A percentile compares a stretch with the other conserved stretches of the same genome.
These are phyloP conservation scores for Avena atlantica DNA, from an alignment of 176 grass and related monocot species.

Conservation along the genomic window DNA sequence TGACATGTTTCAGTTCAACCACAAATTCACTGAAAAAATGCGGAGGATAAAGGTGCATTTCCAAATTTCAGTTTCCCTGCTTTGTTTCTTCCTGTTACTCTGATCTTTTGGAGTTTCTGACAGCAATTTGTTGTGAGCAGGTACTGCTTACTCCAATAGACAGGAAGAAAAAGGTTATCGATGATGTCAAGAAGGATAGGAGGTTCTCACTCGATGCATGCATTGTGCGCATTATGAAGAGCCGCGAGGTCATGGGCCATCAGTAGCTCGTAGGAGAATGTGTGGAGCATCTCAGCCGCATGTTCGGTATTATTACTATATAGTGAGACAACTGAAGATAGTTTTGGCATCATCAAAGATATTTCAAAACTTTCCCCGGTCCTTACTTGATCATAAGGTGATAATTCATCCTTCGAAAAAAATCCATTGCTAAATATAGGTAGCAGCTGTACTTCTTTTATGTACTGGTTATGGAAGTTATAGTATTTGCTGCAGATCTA, in stretches of 20 bases:
- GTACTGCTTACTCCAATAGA: conserved; percentile 60
- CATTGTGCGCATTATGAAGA: conserved; percentile 84
- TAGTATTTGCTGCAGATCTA: conserved; percentile 8
- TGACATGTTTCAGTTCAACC: conserved; percentile 59
- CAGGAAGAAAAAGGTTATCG: conserved; percentile 76
- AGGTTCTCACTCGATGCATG: conserved; percentile 71
- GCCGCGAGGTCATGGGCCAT: conserved; percentile 62
- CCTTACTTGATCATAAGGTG: not conserved
- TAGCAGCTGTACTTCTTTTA: not conserved
- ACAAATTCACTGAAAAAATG: conserved; percentile 61
- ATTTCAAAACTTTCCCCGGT: not conserved
- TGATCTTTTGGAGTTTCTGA: not conserved
- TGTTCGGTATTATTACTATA: conserved; percentile 33
- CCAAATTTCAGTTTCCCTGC: not conserved
- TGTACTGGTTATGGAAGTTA: not conserved
- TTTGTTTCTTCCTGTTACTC: not conserved
- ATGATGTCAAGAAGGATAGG: conserved; percentile 72
- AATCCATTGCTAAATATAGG: not conserved
- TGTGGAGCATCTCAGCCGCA: conserved; percentile 69
- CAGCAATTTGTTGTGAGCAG: conserved; percentile 34
- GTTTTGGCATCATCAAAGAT: too few relatives aligned
- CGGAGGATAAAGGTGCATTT: conserved; percentile 71
- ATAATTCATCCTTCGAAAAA: not conserved
- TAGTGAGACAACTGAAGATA: too few relatives aligned
- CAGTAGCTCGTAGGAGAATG: conserved; percentile 71